Evolutionary conservation across 768 basidiomycete species (phyloP).

Genomic region (Cystobasidium onofrii): DNA sequence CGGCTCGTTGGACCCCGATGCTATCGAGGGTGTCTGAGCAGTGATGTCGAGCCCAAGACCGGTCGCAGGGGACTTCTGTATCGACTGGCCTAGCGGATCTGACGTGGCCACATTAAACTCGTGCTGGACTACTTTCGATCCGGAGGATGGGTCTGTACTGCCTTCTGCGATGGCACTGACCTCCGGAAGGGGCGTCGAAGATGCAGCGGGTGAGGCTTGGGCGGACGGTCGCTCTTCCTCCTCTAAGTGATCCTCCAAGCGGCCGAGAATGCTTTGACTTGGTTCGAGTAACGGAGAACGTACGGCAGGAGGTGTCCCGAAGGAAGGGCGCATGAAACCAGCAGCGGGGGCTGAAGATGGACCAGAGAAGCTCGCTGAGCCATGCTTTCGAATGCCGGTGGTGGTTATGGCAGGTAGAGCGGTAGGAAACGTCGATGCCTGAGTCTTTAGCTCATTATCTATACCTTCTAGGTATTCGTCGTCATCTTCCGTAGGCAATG

Average conservation of each 20-base stretch:
- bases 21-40: neutral
- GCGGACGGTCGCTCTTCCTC: slow-evolving; percentile 3
- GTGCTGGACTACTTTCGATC: neutral
- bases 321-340: neutral
- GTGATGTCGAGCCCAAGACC: neutral
- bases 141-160: neutral
- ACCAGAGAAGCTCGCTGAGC: neutral
- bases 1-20: neutral
- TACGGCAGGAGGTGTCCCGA: neutral
- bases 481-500: slow-evolving; percentile 25
- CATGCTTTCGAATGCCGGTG: neutral
- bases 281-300: slow-evolving; percentile 10
- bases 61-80: neutral
- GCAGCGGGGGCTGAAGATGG: slow-evolving; percentile 20
- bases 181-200: neutral
- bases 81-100: neutral
- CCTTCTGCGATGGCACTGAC: neutral
- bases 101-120: neutral
- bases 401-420: neutral
- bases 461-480: slow-evolving; percentile 20
- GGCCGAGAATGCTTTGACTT: slow-evolving; percentile 1
- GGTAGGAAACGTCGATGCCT: neutral
- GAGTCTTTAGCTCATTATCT: slow-evolving; percentile 8
- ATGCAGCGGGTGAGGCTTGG: neutral
- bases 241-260: slow-evolving; percentile 9